Evolutionary conservation across 352 stramenopile genomes (phyloP).

Genomic region (Globisporangium heterothallicum): DNA sequence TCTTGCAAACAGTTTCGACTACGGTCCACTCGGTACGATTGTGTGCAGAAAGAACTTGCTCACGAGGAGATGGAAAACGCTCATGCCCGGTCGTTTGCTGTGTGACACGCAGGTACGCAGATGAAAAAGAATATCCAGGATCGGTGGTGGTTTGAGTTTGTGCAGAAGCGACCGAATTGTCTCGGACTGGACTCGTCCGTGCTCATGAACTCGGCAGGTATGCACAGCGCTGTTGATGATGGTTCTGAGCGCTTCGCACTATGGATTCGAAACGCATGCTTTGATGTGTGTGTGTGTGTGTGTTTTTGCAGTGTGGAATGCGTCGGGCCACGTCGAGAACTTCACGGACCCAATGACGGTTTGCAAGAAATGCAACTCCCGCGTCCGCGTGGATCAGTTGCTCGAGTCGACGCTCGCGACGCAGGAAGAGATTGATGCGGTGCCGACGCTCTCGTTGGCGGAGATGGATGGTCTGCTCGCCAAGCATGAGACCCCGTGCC

Average conservation of each 20-base stretch:
- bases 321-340: slow-evolving; percentile 94
- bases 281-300: too few relatives aligned
- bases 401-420: slow-evolving; percentile 45
- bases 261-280: too few relatives aligned
- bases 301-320: slow-evolving; percentile 84
- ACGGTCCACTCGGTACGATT: slow-evolving; percentile 81
- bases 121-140: slow-evolving; percentile 99
- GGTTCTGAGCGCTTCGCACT: too few relatives aligned
- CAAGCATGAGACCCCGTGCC: slow-evolving; percentile 46
- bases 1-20: slow-evolving; percentile 97
- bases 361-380: slow-evolving; percentile 91
- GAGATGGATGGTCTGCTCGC: slow-evolving; percentile 59
- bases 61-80: slow-evolving; percentile 5
- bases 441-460: slow-evolving; percentile 41
- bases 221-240: too few relatives aligned
- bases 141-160: slow-evolving; percentile 95
- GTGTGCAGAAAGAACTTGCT: neutral
- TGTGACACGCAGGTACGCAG: slow-evolving; percentile 3
- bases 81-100: neutral
- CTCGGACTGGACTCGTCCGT: slow-evolving; percentile 95
- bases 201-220: slow-evolving; percentile 89
- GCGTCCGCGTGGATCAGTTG: slow-evolving; percentile 69
- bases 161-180: slow-evolving; percentile 92
- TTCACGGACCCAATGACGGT: slow-evolving; percentile 98
- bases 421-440: slow-evolving; percentile 39